These are phyloP conservation scores for Candida glucosophila DNA, from an alignment of 1,139 yeast genomes.

Conservation along the genomic window DNA sequence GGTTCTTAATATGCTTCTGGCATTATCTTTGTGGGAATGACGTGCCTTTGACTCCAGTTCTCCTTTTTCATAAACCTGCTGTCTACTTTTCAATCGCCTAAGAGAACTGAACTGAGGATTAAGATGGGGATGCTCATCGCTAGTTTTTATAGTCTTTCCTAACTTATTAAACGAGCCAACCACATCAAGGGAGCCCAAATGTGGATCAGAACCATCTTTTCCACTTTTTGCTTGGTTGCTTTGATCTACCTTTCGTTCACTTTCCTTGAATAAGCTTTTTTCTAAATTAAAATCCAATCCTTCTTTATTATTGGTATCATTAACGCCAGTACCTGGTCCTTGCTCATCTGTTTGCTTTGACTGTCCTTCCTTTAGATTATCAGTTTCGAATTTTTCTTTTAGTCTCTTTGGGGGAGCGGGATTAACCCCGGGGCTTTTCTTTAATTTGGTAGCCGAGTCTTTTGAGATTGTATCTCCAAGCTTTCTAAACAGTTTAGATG, in stretches of 20 bases:
- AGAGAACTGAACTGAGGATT: slow-evolving; percentile 18
- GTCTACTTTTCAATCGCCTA: slow-evolving; percentile 26
- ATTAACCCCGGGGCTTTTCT: slow-evolving; percentile 14
- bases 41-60: slow-evolving; percentile 17
- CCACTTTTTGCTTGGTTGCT: too few species aligned
- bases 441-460: slow-evolving; percentile 8
- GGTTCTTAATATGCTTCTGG: slow-evolving; percentile 10
- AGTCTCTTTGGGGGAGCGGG: slow-evolving; percentile 16
- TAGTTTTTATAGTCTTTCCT: slow-evolving; percentile 29
- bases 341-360: too few species aligned
- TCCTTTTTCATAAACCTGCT: slow-evolving; percentile 20
- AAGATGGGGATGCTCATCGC: slow-evolving; percentile 11
- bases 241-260: too few species aligned
- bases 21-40: slow-evolving; percentile 22
- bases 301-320: neutral
- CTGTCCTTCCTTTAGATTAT: slow-evolving; percentile 1
- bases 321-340: slow-evolving; percentile 1
- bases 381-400: slow-evolving; percentile 11
- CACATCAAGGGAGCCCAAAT: slow-evolving; percentile 21
- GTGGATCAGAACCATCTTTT: slow-evolving; percentile 39
- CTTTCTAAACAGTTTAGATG: slow-evolving; percentile 18
- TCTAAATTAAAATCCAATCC: too few species aligned
- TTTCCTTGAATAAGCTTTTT: too few species aligned
- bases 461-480: slow-evolving; percentile 13
- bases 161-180: slow-evolving; percentile 29